These are phyloP conservation scores for Nothomitra cinnamomea DNA, from an alignment of 2,329 filamentous ascomycete species.

Conservation along the genomic window DNA sequence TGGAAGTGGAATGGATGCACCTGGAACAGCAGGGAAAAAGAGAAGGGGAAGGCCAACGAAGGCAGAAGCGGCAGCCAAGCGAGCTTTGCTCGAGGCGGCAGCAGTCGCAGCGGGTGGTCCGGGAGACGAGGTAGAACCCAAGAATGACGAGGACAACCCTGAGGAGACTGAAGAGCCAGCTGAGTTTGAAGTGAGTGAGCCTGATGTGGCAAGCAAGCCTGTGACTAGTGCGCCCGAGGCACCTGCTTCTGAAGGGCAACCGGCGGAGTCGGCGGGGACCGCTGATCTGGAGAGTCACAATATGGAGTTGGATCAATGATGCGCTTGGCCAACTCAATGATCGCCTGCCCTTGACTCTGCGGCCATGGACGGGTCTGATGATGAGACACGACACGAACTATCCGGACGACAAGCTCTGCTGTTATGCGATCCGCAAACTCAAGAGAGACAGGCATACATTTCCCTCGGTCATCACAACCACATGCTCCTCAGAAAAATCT, in stretches of 20 bases:
- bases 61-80: slow-evolving; percentile 5
- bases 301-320: slow-evolving; percentile 2
- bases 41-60: slow-evolving; percentile 6
- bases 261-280: neutral
- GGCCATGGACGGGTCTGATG: neutral
- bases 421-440: neutral
- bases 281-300: neutral
- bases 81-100: slow-evolving; percentile 2
- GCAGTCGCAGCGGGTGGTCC: neutral
- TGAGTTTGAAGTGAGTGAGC: neutral
- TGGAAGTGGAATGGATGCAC: neutral
- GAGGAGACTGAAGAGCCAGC: neutral
- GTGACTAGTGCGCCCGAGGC: neutral
- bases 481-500: neutral
- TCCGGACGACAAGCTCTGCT: neutral
- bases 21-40: slow-evolving; percentile 1
- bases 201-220: neutral
- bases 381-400: slow-evolving; percentile 4
- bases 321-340: neutral
- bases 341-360: neutral
- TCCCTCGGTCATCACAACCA: neutral
- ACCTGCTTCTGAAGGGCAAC: neutral
- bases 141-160: neutral
- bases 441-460: slow-evolving; percentile 1
- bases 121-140: neutral